Percentiles rank a stretch among this genome's conserved stretches.
Evolutionary conservation across 441 rosid species (phyloP).

Genomic region (Lepidium campestre): DNA sequence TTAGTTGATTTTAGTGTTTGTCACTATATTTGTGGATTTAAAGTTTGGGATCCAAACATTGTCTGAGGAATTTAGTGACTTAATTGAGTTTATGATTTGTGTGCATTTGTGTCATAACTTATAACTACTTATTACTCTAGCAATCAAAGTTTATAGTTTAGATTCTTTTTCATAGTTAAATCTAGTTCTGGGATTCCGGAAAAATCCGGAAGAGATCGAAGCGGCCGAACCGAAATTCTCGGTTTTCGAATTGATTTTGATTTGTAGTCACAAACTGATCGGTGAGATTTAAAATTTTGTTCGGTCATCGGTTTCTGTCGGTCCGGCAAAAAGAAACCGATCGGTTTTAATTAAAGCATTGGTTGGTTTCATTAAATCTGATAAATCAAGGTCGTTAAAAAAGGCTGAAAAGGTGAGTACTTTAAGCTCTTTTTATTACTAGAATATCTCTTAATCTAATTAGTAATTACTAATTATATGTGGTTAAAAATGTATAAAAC

Average conservation of each 20-base stretch:
- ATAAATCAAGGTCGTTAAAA: conserved; percentile 60
- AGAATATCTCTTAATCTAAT: background rate
- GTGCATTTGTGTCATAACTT: background rate
- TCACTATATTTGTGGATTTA: background rate
- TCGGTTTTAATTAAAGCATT: conserved; percentile 84
- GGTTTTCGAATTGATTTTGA: too few relatives aligned
- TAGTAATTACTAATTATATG: background rate
- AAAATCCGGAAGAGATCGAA: too few relatives aligned
- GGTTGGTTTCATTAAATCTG: conserved; percentile 76
- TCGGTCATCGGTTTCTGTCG: too few relatives aligned
- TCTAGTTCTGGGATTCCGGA: too few relatives aligned
- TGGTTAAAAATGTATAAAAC: background rate
- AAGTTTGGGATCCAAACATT: background rate
- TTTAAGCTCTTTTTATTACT: background rate
- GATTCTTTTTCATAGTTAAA: background rate
- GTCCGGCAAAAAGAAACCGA: too few relatives aligned
- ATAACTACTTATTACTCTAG: too few relatives aligned
- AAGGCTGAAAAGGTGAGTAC: conserved; percentile 60
- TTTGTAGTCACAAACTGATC: too few relatives aligned
- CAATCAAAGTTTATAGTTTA: background rate
- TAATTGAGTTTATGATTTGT: conserved; percentile 10
- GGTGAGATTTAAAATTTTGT: too few relatives aligned
- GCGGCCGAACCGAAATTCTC: too few relatives aligned
- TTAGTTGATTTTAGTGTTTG: background rate
- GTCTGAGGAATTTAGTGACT: background rate